These are phyloP conservation scores for Metroxylon sagu DNA, from an alignment of 176 grass and related monocot genomes.

Conservation along the genomic window DNA sequence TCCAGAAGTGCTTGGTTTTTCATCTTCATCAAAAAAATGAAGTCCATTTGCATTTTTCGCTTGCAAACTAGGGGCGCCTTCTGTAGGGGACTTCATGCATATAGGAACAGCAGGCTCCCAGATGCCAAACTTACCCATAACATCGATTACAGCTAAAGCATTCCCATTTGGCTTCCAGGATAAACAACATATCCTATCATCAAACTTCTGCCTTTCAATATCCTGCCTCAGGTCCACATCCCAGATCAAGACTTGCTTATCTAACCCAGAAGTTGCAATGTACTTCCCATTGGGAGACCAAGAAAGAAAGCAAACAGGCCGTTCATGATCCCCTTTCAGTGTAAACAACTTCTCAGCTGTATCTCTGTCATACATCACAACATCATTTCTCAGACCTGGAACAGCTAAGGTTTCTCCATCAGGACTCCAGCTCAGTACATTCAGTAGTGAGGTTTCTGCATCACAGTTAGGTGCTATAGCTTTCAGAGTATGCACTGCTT, in stretches of 20 bases:
- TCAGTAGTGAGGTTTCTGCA: slow-evolving; percentile 38
- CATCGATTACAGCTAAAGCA: slow-evolving; percentile 69
- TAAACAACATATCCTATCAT: slow-evolving; percentile 63
- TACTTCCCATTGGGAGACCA: slow-evolving; percentile 94
- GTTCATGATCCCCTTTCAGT: slow-evolving; percentile 84
- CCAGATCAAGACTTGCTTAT: slow-evolving; percentile 87
- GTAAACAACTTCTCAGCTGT: slow-evolving; percentile 64
- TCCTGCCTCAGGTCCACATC: slow-evolving; percentile 92
- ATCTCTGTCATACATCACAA: slow-evolving; percentile 93
- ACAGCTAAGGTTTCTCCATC: slow-evolving; percentile 76
- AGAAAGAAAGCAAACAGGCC: slow-evolving; percentile 54
- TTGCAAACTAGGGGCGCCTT: slow-evolving; percentile 42
- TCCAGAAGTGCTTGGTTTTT: slow-evolving; percentile 43
- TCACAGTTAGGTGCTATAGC: slow-evolving; percentile 56
- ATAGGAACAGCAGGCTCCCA: slow-evolving; percentile 70
- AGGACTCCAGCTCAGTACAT: slow-evolving; percentile 69
- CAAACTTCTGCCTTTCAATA: slow-evolving; percentile 85
- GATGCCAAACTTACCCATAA: slow-evolving; percentile 63
- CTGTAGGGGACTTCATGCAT: slow-evolving; percentile 70
- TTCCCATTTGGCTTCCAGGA: slow-evolving; percentile 82
- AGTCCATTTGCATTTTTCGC: slow-evolving; percentile 7
- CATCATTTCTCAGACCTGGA: slow-evolving; percentile 78
- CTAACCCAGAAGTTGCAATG: slow-evolving; percentile 62
- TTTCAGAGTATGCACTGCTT: slow-evolving; percentile 35
- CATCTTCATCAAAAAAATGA: slow-evolving; percentile 74